Conservation (phyloP, 768 basidiomycete genomes). For the Naganishia kalamii region DNA sequence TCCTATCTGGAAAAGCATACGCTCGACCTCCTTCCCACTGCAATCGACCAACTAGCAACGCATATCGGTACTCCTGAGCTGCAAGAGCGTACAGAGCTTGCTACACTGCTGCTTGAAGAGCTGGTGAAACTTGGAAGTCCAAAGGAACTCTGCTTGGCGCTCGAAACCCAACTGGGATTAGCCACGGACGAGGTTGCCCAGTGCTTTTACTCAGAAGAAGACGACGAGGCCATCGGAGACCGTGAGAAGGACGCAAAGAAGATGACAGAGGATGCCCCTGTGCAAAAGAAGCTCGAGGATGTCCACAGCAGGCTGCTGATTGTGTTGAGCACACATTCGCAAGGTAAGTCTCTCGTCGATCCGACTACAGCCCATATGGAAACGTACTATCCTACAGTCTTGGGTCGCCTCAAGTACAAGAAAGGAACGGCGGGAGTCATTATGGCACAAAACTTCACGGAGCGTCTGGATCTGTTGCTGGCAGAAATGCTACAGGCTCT, state of each 20-base stretch:
- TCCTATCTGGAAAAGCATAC: not conserved
- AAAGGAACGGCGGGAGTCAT: not conserved
- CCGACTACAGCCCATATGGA: not conserved
- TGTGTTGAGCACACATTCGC: not conserved
- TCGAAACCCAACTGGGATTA: not conserved
- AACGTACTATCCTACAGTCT: not conserved
- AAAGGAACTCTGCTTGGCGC: not conserved
- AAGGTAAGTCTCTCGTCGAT: not conserved
- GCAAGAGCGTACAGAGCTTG: not conserved
- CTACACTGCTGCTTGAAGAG: not conserved
- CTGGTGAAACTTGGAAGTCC: not conserved
- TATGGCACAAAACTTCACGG: not conserved
- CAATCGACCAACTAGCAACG: not conserved
- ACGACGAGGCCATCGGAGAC: not conserved
- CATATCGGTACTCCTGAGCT: no score
- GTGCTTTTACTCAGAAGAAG: not conserved
- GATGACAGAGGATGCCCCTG: not conserved
- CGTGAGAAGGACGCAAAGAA: not conserved
- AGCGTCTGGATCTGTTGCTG: not conserved
- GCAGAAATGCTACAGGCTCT: not conserved
- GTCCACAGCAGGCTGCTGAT: not conserved
- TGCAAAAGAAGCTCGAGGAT: not conserved
- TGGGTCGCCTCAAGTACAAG: not conserved
- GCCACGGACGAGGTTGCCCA: slow-evolving; percentile 1
- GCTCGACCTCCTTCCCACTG: not conserved